phyloP scores from a whole-genome alignment of 176 grass and related monocot genomes.

The Puccinellia tenuiflora region DNA sequence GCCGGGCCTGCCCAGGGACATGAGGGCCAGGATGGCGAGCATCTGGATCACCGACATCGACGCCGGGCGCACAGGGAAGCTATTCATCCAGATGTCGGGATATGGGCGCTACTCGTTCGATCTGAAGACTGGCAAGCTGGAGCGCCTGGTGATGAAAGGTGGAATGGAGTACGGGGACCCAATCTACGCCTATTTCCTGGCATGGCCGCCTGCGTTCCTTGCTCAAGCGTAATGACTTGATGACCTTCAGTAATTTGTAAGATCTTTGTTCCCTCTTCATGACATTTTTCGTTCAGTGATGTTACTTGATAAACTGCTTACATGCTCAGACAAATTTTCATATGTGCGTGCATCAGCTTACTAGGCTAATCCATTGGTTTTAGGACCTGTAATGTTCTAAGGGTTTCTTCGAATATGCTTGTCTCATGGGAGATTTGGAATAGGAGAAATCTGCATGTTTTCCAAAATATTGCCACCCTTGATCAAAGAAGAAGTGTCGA shows the following conservation, averaged over 20 bases:
- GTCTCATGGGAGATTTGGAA: background rate
- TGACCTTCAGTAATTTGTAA: background rate
- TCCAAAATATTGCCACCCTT: background rate
- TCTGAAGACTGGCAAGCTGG: background rate
- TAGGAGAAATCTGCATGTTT: background rate
- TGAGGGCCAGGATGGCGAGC: background rate
- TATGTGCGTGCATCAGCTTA: background rate
- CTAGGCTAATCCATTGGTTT: background rate
- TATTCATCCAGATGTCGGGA: background rate
- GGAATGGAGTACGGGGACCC: background rate
- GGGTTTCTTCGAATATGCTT: background rate
- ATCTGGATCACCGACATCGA: background rate
- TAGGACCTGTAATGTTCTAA: background rate
- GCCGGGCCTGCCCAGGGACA: conserved; percentile 1
- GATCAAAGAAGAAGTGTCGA: background rate
- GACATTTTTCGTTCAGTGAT: background rate
- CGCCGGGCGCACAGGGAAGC: background rate
- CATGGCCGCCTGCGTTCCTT: conserved; percentile 5
- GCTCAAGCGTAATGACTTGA: background rate
- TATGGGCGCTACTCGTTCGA: background rate
- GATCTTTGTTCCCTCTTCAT: background rate
- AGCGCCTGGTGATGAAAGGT: background rate
- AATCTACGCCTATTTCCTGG: background rate
- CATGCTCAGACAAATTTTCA: background rate
- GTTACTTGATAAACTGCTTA: background rate